Percentiles rank a stretch among this genome's conserved stretches.
Evolutionary conservation across 1,284 basidiomycete species (phyloP).

Genomic region (Trichosporon sp.): DNA sequence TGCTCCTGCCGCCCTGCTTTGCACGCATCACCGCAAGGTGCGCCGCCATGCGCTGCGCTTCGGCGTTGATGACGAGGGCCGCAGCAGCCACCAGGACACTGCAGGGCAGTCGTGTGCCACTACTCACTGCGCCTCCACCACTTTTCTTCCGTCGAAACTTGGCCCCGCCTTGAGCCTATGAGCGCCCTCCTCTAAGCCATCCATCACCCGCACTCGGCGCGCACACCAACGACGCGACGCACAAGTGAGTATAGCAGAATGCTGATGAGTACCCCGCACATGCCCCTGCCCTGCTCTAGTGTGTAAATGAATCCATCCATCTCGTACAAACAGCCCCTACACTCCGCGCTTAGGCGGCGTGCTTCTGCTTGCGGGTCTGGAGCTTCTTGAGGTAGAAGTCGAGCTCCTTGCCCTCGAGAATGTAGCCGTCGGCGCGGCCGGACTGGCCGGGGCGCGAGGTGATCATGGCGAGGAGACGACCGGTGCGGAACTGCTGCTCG

Average conservation of each 20-base stretch:
- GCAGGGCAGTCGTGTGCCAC: background rate
- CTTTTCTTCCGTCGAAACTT: background rate
- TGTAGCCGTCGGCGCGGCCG: conserved; percentile 88
- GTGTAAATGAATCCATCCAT: conserved; percentile 26
- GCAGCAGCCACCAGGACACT: no score
- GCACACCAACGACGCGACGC: no score
- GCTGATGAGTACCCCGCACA: background rate
- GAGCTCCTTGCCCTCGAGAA: conserved; percentile 93
- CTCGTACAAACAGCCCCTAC: conserved; percentile 26
- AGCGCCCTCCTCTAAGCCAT: background rate
- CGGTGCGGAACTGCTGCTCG: conserved; percentile 56
- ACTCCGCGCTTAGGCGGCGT: conserved; percentile 52
- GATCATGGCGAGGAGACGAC: conserved; percentile 68
- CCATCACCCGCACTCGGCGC: no score
- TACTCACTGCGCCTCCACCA: no score
- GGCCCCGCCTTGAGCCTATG: background rate
- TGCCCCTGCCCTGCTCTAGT: background rate
- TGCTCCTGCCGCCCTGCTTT: no score
- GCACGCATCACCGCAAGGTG: no score
- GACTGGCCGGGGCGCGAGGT: conserved; percentile 90
- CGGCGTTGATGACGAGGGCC: no score
- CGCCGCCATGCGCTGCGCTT: no score
- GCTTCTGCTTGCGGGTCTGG: conserved; percentile 89
- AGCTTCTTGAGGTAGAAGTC: conserved; percentile 95
- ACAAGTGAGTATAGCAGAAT: no score